These are phyloP conservation scores for Candida sanyaensis DNA, from an alignment of 1,139 yeast species.

Conservation along the genomic window DNA sequence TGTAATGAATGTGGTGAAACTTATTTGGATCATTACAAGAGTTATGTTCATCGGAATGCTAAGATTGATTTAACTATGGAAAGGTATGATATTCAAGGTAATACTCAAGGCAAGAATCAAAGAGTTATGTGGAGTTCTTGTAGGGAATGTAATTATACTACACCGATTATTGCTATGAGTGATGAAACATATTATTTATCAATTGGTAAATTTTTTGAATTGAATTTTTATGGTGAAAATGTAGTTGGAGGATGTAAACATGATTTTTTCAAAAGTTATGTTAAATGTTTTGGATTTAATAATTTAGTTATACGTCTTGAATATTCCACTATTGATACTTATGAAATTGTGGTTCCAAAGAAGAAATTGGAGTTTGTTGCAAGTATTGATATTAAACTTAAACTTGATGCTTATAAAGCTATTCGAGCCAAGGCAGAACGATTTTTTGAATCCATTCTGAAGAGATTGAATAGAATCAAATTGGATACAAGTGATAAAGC, in stretches of 20 bases:
- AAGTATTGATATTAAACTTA: slow-evolving; percentile 66
- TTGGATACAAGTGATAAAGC: slow-evolving; percentile 76
- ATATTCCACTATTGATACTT: slow-evolving; percentile 69
- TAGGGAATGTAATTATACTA: slow-evolving; percentile 69
- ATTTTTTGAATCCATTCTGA: slow-evolving; percentile 75
- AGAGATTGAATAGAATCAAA: slow-evolving; percentile 74
- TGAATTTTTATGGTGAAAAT: slow-evolving; percentile 74
- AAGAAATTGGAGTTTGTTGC: slow-evolving; percentile 74
- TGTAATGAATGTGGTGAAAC: slow-evolving; percentile 85
- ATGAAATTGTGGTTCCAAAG: slow-evolving; percentile 79
- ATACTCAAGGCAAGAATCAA: slow-evolving; percentile 30
- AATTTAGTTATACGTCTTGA: slow-evolving; percentile 81
- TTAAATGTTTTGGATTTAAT: slow-evolving; percentile 81
- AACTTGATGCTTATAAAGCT: slow-evolving; percentile 59
- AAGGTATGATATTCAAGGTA: slow-evolving; percentile 51
- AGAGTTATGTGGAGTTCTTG: slow-evolving; percentile 94
- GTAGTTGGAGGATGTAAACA: slow-evolving; percentile 59
- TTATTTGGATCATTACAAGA: slow-evolving; percentile 74
- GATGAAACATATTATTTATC: slow-evolving; percentile 90
- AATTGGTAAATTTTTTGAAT: slow-evolving; percentile 88
- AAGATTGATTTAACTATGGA: slow-evolving; percentile 79
- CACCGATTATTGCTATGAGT: slow-evolving; percentile 85
- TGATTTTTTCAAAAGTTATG: slow-evolving; percentile 77
- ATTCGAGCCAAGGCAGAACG: slow-evolving; percentile 54
- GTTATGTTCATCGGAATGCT: slow-evolving; percentile 88